Base-by-base conservation (phyloP, 2,329 filamentous ascomycete species). In the Clonostachys sp. region DNA sequence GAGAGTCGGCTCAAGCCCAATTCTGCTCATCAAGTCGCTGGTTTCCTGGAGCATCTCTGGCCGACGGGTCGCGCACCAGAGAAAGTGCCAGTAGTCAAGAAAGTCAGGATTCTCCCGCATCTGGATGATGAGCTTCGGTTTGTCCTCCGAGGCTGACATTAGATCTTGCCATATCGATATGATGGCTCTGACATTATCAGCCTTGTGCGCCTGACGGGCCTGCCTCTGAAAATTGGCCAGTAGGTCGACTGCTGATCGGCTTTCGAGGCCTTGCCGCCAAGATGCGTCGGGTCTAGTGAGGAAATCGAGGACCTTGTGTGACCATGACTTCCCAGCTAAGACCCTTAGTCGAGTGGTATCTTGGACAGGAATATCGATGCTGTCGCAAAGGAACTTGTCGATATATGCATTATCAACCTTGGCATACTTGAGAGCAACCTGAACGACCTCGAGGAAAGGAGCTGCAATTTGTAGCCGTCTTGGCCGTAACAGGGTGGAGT, bases 1-100 rank as follows among this genome's bases (percentile, higher is more conserved):
- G 47, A 85, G 57, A 7, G 75, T 83, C 13, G 87, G 84, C 48
- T 68, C 62, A 33, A 86, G 60, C 2, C 77, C 80, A 45, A 77
- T 52, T 38, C 58, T 53, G 34, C 60, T 53, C 72, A 78, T 78
- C 41, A 67, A 48, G 34, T 68, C 64, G 55, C 76, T 63, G 5
- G 61, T 62, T 45, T 68, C 63, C 44, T 67, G 60, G 12, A 67
- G 45, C 48, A 53, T 55, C n/a, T 48, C 39, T 3, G 57, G 50
- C 10, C 59, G 58, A 2, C 60, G 57, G 3, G 64, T 46, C 7
- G 64, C 63, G 47, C 70, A 73, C 61, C 65, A 66, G 3, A 70
- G 60, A 45, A 68, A 68, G 18, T 71, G 50, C 57, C 67, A 68
- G 36, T 60, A 72, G 50, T 73, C 65, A 36, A 73, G 54, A 6